These are phyloP conservation scores for Prunus davidiana DNA, from an alignment of 306 rosid genomes.

Conservation along the genomic window DNA sequence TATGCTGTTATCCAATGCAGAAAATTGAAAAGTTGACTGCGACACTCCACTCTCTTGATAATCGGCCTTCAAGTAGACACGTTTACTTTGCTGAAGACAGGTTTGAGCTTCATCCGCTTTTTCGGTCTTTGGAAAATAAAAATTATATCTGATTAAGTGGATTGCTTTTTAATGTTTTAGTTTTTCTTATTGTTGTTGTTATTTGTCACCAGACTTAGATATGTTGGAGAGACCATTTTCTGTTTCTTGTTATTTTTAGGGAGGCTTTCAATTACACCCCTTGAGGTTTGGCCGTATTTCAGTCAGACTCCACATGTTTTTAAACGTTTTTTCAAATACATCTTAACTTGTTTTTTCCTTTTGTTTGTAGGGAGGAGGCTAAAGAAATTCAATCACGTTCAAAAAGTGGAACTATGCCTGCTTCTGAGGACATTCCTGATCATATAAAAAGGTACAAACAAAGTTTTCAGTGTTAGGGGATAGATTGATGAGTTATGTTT, in stretches of 20 bases:
- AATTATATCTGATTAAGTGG: background rate
- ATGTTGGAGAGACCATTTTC: background rate
- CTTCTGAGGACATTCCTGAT: constrained; percentile 40
- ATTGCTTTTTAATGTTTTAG: background rate
- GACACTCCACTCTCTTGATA: constrained; percentile 51
- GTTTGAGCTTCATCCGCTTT: constrained; percentile 33
- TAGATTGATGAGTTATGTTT: background rate
- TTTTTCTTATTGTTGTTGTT: background rate
- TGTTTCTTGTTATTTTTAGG: background rate
- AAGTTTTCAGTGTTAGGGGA: background rate
- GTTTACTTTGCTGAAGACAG: constrained; percentile 71
- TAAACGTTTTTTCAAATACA: background rate
- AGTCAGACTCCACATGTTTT: too few species aligned
- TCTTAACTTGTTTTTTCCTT: background rate
- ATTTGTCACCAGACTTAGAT: background rate
- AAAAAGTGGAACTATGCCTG: constrained; percentile 19
- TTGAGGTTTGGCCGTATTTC: too few species aligned
- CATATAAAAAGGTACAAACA: constrained; percentile 54
- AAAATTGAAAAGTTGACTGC: constrained; percentile 74
- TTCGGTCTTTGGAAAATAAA: background rate
- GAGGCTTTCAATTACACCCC: too few species aligned
- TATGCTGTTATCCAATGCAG: constrained; percentile 36
- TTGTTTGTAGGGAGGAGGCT: constrained; percentile 60
- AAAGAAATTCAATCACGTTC: constrained; percentile 44
- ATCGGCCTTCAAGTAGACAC: constrained; percentile 44